Percentiles rank a stretch among this genome's conserved stretches.
Conservation (phyloP, 768 basidiomycete species). For the Terana coerulea region DNA sequence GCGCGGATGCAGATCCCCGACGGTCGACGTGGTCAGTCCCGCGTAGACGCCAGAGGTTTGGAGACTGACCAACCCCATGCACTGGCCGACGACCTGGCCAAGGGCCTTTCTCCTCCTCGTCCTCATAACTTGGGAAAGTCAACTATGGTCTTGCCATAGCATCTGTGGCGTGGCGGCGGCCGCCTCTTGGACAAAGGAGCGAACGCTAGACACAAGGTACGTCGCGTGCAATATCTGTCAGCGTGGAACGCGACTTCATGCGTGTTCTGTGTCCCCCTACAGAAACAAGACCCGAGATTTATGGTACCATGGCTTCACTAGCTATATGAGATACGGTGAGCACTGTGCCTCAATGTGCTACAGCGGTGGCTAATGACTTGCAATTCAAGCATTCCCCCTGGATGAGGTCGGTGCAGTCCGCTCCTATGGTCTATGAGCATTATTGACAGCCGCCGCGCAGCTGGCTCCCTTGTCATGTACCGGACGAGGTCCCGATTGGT, state of each 20-base stretch:
- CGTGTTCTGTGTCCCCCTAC: not conserved
- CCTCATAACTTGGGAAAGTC: constrained; percentile 22
- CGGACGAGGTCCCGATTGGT: constrained; percentile 86
- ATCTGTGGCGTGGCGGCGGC: constrained; percentile 13
- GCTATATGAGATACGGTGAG: constrained; percentile 82
- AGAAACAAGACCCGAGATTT: constrained; percentile 73
- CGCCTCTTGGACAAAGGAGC: constrained; percentile 20
- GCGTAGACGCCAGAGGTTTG: not conserved
- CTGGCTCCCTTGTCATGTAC: constrained; percentile 86
- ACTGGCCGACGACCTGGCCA: constrained; percentile 26
- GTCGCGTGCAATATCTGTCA: constrained; percentile 2
- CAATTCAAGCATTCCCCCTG: constrained; percentile 66
- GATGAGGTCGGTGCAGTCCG: constrained; percentile 57
- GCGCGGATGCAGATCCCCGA: constrained; percentile 2
- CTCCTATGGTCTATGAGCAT: constrained; percentile 8
- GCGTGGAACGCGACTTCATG: not conserved
- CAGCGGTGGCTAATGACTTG: constrained; percentile 5
- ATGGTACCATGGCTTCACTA: constrained; percentile 89
- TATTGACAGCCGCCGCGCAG: constrained; percentile 33
- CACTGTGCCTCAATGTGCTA: constrained; percentile 14
- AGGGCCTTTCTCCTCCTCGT: constrained; percentile 25
- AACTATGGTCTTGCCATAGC: constrained; percentile 15
- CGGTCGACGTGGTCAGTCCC: constrained; percentile 2
- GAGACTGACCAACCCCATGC: constrained; percentile 18
- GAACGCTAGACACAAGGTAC: constrained; percentile 26